Evolutionary conservation across 1,284 basidiomycete genomes (phyloP).

Genomic region (Cryptococcus sp.): DNA sequence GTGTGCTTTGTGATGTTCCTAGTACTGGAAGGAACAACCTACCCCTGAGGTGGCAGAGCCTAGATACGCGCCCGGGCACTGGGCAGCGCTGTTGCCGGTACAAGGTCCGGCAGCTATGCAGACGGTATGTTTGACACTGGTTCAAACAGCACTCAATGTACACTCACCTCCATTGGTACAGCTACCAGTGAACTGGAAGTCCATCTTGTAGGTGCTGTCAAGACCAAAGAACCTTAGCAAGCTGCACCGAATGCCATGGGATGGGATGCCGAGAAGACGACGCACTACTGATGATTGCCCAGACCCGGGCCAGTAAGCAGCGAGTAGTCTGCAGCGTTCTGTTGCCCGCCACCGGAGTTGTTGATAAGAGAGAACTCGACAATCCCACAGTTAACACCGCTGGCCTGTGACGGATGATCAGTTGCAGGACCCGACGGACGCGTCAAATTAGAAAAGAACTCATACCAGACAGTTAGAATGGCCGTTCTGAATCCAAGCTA

Average conservation of each 20-base stretch:
- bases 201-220: constrained; percentile 21
- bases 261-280: background rate
- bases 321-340: constrained; percentile 24
- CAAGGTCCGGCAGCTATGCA: constrained; percentile 8
- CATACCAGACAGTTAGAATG: constrained; percentile 6
- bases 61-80: constrained; percentile 21
- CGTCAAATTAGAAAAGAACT: too few relatives aligned
- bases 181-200: constrained; percentile 11
- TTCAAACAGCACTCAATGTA: too few relatives aligned
- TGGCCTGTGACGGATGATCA: background rate
- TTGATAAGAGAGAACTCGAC: constrained; percentile 23
- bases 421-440: too few relatives aligned
- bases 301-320: constrained; percentile 10
- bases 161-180: background rate
- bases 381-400: constrained; percentile 23
- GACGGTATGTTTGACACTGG: too few relatives aligned
- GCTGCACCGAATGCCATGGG: background rate
- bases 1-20: too few relatives aligned
- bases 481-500: constrained; percentile 20
- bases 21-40: too few relatives aligned
- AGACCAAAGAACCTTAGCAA: background rate
- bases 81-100: constrained; percentile 10
- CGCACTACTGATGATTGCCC: constrained; percentile 18
- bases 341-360: background rate
- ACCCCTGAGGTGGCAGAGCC: constrained; percentile 13